Conservation (phyloP, 495 filamentous ascomycete species). For the Aspergillus sclerotiicarbonarius region DNA sequence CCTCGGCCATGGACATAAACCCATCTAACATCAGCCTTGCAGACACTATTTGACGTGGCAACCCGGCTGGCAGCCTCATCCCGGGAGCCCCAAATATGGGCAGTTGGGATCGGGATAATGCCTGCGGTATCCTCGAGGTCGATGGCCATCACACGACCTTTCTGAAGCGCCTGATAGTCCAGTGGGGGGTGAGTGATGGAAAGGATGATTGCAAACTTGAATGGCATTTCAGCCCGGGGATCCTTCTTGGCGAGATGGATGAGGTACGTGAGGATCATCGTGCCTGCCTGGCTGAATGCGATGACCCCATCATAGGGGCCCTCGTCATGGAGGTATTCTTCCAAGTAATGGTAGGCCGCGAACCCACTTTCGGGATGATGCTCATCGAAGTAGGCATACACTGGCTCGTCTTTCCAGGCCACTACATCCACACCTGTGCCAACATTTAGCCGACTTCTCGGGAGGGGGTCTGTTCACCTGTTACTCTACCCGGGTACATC, state of each 20-base stretch:
- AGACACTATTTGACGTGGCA: constrained; percentile 9
- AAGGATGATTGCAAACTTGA: constrained; percentile 17
- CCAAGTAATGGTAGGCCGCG: constrained; percentile 7
- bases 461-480: neutral
- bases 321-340: constrained; percentile 18
- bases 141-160: neutral
- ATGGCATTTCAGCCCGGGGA: neutral
- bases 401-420: constrained; percentile 5
- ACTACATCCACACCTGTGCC: constrained; percentile 5
- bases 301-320: constrained; percentile 39
- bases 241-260: neutral
- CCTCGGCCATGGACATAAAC: constrained; percentile 24
- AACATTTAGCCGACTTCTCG: neutral
- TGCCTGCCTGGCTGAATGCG: constrained; percentile 31
- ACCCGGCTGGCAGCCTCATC: constrained; percentile 16
- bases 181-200: constrained; percentile 6
- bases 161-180: neutral
- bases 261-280: constrained; percentile 8
- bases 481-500: constrained; percentile 19
- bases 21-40: constrained; percentile 16
- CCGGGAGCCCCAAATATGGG: constrained; percentile 30
- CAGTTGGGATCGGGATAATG: constrained; percentile 26
- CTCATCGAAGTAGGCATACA: constrained; percentile 10
- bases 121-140: neutral
- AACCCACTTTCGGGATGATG: neutral